These are phyloP conservation scores for Fusarium protoensiforme DNA, from an alignment of 2,329 filamentous ascomycete genomes.

Conservation along the genomic window DNA sequence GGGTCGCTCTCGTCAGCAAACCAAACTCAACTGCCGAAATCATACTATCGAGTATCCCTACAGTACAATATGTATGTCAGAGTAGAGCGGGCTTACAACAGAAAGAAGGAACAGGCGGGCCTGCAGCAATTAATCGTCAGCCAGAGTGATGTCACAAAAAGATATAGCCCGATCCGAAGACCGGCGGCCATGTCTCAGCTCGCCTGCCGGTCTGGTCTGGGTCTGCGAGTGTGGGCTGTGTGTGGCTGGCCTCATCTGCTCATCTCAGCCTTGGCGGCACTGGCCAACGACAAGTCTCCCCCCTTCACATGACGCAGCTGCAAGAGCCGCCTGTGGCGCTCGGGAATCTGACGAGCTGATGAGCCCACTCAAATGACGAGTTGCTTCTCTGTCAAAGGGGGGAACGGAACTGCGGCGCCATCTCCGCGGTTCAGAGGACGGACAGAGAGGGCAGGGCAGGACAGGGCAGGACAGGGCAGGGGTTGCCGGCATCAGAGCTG, in stretches of 20 bases:
- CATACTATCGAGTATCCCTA: neutral
- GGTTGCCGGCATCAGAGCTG: slow-evolving; percentile 26
- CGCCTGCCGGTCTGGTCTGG: slow-evolving; percentile 8
- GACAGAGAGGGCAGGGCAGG: neutral
- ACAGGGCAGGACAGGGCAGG: slow-evolving; percentile 18
- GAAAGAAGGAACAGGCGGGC: neutral
- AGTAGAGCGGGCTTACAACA: neutral
- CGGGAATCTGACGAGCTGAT: neutral
- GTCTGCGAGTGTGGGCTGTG: neutral
- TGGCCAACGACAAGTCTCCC: neutral
- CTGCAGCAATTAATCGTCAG: neutral
- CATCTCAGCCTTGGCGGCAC: slow-evolving; percentile 35
- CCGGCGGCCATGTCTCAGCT: slow-evolving; percentile 4
- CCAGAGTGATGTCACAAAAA: neutral
- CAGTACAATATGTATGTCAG: neutral
- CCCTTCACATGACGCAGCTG: neutral
- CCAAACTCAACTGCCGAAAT: neutral
- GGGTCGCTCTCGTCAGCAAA: neutral
- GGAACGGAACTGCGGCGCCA: slow-evolving; percentile 24
- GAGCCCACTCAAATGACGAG: slow-evolving; percentile 26
- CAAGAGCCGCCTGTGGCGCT: slow-evolving; percentile 4
- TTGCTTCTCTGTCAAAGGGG: slow-evolving; percentile 12
- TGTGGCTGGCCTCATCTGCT: slow-evolving; percentile 30
- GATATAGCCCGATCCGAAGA: neutral
- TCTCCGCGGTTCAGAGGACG: slow-evolving; percentile 10